Evolutionary conservation across 306 rosid genomes (phyloP).

Genomic region (Gynostemma pentaphyllum): DNA sequence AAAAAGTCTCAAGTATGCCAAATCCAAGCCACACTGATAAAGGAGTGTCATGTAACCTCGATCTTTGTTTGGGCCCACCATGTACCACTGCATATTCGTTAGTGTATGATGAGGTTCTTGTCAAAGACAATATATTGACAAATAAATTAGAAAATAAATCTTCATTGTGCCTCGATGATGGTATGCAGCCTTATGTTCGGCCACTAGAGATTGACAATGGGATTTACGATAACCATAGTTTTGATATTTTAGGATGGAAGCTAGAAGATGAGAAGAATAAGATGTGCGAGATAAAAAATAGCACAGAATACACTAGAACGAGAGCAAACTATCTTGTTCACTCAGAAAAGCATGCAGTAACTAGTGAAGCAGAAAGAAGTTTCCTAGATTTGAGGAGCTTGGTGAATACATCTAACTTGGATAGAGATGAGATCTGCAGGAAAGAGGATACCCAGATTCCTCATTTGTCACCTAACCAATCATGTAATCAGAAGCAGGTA

Average conservation of each 20-base stretch:
- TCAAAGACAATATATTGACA: background rate
- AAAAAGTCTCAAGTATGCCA: conserved; percentile 6
- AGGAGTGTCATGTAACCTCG: conserved; percentile 9
- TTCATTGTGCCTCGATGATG: conserved; percentile 9
- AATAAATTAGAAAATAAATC: conserved; percentile 10
- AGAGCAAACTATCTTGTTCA: conserved; percentile 12
- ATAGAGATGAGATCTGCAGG: conserved; percentile 13
- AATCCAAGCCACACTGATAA: conserved; percentile 10
- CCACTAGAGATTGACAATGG: conserved; percentile 2
- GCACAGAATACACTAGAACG: conserved; percentile 8
- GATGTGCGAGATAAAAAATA: conserved; percentile 7
- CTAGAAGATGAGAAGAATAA: conserved; percentile 14
- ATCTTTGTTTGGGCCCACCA: conserved; percentile 13
- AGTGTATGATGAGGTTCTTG: conserved; percentile 4
- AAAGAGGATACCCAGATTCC: conserved; percentile 15
- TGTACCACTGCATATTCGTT: conserved; percentile 14
- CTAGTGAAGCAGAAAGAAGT: conserved; percentile 12
- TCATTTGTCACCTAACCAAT: conserved; percentile 4
- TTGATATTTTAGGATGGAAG: conserved; percentile 14
- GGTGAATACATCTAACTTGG: conserved; percentile 14
- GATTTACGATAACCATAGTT: conserved; percentile 11
- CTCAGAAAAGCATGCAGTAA: conserved; percentile 13
- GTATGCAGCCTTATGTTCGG: conserved; percentile 10
- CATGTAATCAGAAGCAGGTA: conserved; percentile 19
- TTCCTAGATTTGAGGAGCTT: conserved; percentile 13